Percentiles rank a stretch among this genome's conserved stretches.
Conservation (phyloP, 257 asterid species). For the Eustoma russellianum region DNA sequence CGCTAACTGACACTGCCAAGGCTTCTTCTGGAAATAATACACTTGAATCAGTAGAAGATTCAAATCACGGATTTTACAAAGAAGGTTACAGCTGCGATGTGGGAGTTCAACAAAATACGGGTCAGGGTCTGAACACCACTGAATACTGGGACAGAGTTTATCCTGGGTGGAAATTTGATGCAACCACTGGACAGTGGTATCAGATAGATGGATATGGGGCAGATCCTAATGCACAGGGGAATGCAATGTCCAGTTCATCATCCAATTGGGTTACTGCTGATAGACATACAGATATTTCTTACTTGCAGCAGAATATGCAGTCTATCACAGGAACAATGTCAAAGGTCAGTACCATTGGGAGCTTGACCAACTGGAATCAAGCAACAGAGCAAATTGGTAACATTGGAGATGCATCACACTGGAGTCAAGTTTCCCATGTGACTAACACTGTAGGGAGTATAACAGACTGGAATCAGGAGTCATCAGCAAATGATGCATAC, state of each 20-base stretch:
- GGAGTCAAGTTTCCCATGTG: conserved; percentile 19
- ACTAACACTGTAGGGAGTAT: conserved; percentile 19
- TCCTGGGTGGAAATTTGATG: conserved; percentile 89
- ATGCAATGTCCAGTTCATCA: conserved; percentile 19
- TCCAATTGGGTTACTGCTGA: conserved; percentile 36
- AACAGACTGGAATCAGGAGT: conserved; percentile 49
- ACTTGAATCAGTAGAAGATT: conserved; percentile 27
- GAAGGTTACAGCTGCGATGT: conserved; percentile 25
- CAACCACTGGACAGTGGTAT: conserved; percentile 78
- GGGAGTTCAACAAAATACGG: conserved; percentile 34
- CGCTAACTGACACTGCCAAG: conserved; percentile 16
- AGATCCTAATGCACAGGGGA: conserved; percentile 25
- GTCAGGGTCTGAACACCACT: conserved; percentile 38
- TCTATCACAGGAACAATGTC: conserved; percentile 43
- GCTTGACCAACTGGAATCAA: conserved; percentile 45
- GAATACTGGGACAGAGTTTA: conserved; percentile 75
- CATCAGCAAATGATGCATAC: conserved; percentile 45
- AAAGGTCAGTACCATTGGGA: conserved; percentile 35
- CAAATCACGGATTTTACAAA: conserved; percentile 22
- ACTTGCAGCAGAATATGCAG: conserved; percentile 61
- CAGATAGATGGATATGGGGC: conserved; percentile 45
- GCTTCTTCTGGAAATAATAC: conserved; percentile 23
- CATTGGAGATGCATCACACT: conserved; percentile 8
- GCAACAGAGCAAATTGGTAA: conserved; percentile 27
- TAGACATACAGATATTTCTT: conserved; percentile 46